A percentile compares a stretch with the other conserved stretches of the same genome.
phyloP scores from a whole-genome alignment of 2,329 filamentous ascomycete genomes.

The Fusarium robinianum region DNA sequence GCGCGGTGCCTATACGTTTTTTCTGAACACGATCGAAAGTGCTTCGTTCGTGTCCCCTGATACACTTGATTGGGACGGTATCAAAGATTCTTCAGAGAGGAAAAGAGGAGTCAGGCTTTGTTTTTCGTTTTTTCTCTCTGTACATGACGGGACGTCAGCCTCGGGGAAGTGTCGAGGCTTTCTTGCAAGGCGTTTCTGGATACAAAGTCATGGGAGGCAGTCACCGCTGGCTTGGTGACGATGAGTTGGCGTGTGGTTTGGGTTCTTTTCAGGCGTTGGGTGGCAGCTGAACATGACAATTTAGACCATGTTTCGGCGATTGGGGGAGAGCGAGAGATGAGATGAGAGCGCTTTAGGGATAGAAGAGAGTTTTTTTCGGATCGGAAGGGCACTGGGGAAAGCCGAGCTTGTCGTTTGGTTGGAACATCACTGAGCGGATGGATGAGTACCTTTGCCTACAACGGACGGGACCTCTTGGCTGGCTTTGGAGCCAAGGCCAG shows the following conservation, averaged over 20 bases:
- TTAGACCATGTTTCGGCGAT: too few species aligned
- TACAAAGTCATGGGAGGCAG: too few species aligned
- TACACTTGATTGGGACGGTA: conserved; percentile 8
- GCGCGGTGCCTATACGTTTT: conserved; percentile 36
- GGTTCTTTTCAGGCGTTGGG: neutral
- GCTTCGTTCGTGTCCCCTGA: conserved; percentile 34
- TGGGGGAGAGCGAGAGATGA: neutral
- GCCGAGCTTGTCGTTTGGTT: conserved; percentile 32
- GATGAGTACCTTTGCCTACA: conserved; percentile 36
- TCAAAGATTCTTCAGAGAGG: conserved; percentile 2
- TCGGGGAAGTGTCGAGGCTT: neutral
- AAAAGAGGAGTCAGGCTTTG: conserved; percentile 1
- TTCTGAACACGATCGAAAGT: conserved; percentile 37
- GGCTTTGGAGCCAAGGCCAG: conserved; percentile 37
- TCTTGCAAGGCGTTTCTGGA: neutral
- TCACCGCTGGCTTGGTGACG: too few species aligned
- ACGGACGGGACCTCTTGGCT: conserved; percentile 26
- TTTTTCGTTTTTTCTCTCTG: conserved; percentile 4
- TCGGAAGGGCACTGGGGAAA: conserved; percentile 28
- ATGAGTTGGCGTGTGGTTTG: neutral
- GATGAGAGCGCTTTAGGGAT: conserved; percentile 11
- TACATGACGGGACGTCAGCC: neutral
- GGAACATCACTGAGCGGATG: conserved; percentile 36
- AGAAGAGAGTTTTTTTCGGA: conserved; percentile 21
- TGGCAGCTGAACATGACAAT: conserved; percentile 1